A percentile compares a stretch with the other conserved stretches of the same genome.
Evolutionary conservation across 2,329 filamentous ascomycete genomes (phyloP).

Genomic region (Alternaria consortialis): DNA sequence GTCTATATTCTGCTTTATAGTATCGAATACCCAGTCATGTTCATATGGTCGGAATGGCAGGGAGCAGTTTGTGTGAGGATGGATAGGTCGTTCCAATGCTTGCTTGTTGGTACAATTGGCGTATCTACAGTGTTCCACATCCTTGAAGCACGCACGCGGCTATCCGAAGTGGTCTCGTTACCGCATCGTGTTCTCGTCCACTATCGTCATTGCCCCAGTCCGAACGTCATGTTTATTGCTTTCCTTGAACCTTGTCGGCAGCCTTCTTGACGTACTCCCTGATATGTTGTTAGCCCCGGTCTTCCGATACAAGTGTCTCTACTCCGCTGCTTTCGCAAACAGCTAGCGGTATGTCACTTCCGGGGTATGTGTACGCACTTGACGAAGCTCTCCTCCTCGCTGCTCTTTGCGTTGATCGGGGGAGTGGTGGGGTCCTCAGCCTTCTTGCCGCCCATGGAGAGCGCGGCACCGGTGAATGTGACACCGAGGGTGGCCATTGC

Average conservation of each 20-base stretch:
- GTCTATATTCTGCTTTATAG: background rate
- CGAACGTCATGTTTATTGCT: constrained; percentile 18
- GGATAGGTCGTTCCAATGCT: constrained; percentile 10
- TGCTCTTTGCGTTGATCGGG: constrained; percentile 70
- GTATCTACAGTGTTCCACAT: background rate
- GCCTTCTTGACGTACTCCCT: constrained; percentile 53
- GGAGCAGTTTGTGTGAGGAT: background rate
- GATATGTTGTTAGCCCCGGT: constrained; percentile 16
- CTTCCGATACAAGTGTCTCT: background rate
- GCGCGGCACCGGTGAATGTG: constrained; percentile 47
- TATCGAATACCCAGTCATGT: constrained; percentile 13
- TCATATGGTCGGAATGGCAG: background rate
- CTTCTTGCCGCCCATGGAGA: constrained; percentile 54
- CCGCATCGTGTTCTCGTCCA: background rate
- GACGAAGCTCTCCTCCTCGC: constrained; percentile 74
- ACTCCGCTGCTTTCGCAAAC: background rate
- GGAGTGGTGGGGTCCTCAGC: constrained; percentile 55
- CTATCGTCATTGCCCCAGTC: background rate
- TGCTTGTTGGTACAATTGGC: constrained; percentile 7
- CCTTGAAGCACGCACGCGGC: background rate
- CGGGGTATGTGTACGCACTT: constrained; percentile 60
- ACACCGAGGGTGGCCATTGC: constrained; percentile 63
- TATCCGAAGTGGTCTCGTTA: background rate
- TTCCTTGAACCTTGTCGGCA: constrained; percentile 39
- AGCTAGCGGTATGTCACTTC: background rate